Percentiles rank a stretch among this genome's conserved stretches.
Conservation (phyloP, 352 stramenopile genomes). For the Globisporangium iwayamae region DNA sequence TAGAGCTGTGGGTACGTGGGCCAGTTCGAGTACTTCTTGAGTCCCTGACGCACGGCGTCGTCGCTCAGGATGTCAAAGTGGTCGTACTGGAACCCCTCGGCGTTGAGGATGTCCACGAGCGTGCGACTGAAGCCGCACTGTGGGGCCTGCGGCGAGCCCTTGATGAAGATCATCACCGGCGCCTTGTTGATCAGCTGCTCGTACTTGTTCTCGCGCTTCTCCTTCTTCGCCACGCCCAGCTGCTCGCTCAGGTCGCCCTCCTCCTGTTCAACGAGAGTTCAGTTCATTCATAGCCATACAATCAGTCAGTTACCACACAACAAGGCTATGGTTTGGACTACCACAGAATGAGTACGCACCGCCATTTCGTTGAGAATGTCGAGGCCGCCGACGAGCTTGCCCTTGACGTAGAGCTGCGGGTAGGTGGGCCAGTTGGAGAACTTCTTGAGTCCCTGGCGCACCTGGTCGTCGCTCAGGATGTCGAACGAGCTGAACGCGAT, state of each 20-base stretch:
- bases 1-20: constrained; percentile 98
- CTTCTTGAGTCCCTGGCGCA: constrained; percentile 95
- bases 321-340: neutral
- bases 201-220: constrained; percentile 86
- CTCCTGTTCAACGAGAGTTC: constrained; percentile 25
- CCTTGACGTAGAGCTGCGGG: constrained; percentile 95
- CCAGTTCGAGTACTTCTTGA: constrained; percentile 98
- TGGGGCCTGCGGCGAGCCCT: constrained; percentile 89
- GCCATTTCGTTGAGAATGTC: constrained; percentile 96
- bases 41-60: constrained; percentile 93
- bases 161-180: constrained; percentile 99
- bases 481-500: constrained; percentile 95
- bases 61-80: constrained; percentile 97
- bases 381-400: constrained; percentile 91
- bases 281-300: neutral
- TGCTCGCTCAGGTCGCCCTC: constrained; percentile 88
- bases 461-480: constrained; percentile 91
- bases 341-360: constrained; percentile 14
- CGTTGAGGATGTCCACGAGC: constrained; percentile 92
- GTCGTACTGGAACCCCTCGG: constrained; percentile 90
- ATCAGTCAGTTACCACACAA: neutral
- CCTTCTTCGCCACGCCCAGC: constrained; percentile 87
- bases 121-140: constrained; percentile 96
- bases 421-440: constrained; percentile 98
- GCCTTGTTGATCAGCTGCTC: constrained; percentile 87